Base-by-base conservation (phyloP, 306 rosid genomes). In the Casuarina equisetifolia region DNA sequence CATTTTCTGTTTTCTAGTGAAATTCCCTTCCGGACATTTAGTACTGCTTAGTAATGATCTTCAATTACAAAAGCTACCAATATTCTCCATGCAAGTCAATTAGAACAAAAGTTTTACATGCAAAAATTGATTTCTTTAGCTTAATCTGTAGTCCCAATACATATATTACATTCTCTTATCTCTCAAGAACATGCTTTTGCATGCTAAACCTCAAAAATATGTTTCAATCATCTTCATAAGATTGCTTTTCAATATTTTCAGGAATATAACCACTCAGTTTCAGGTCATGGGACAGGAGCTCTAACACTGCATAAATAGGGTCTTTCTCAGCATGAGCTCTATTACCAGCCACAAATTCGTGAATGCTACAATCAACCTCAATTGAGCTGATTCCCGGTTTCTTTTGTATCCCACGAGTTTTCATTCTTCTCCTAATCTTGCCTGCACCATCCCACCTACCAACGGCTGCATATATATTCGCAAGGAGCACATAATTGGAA, bases 401-500 rank as follows among this genome's bases (percentile, higher is more conserved):
- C 87, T 94, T 94, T 54, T 81, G 89, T 74, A 94, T 84, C 16
- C 98, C 91, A 0, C 87, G 87, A 17, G 84, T 76, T 76, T 91
- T 90, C 97, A 94, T 92, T 45, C 57, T 75, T 75, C 89, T 88
- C 76, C 98, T 85, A 72, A 88, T 85, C 77, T 81, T 88, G 80
- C 67, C 84, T 1, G 97, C 97, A 48, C 96, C 97, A 45, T 88
- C 93, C 98, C 98, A 92, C 78, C 72, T 85, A 46, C 97, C 97
- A 76, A 74, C 79, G 0, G 95, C 90, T 11, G 93, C 97, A 75
- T 92, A 94, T 66, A 90, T 90, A 79, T 92, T 94, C 4, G 97
- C 85, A 77, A 94, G 91, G 49, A 94, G 95, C 74, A 92, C 98
- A 79, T 89, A 92, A 84, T 84, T 89, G 51, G 97, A 92, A 74